phyloP scores from a whole-genome alignment of 257 asterid genomes.

The Salvia rosmarinus region DNA sequence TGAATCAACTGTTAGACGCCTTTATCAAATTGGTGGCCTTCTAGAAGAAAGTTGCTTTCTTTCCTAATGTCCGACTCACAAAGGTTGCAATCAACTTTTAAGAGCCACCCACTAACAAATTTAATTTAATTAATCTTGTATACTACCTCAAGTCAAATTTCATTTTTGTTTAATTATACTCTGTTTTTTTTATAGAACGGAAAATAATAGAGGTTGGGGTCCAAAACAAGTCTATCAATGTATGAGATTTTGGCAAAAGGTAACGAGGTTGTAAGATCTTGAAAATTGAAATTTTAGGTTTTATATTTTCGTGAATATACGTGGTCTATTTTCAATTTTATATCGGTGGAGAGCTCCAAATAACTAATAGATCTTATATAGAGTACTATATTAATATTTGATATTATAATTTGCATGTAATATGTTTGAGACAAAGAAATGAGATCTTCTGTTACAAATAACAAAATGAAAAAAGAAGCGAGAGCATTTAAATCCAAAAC shows the following conservation, averaged over 20 bases:
- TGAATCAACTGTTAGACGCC: background rate
- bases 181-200: background rate
- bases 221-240: background rate
- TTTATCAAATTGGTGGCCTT: background rate
- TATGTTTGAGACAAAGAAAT: no score
- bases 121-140: conserved; percentile 3
- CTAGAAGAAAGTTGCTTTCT: conserved; percentile 14
- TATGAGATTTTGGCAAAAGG: background rate
- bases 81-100: conserved; percentile 13
- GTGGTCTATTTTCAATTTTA: background rate
- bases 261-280: background rate
- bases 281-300: background rate
- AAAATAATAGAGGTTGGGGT: background rate
- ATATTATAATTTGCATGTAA: no score
- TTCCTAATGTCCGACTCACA: background rate
- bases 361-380: no score
- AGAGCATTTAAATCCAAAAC: background rate
- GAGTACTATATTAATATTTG: no score
- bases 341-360: no score
- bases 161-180: background rate
- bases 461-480: background rate
- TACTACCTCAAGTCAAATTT: background rate
- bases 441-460: no score
- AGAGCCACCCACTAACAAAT: conserved; percentile 12
- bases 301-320: background rate